A percentile compares a stretch with the other conserved stretches of the same genome.
Evolutionary conservation across 208 protist genomes (phyloP).

Genomic region (Trichomonas gallinae): DNA sequence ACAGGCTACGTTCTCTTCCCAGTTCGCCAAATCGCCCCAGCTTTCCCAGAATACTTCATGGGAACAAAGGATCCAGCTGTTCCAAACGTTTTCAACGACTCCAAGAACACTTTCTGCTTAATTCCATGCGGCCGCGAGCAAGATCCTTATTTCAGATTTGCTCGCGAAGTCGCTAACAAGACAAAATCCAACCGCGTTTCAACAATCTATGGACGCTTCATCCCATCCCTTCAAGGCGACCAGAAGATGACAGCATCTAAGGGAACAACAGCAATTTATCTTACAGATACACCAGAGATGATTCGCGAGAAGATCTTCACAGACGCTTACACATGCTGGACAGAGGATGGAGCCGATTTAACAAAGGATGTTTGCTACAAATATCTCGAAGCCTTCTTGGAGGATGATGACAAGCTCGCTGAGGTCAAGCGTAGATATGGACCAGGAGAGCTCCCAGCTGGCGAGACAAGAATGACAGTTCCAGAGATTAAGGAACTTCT

Average conservation of each 20-base stretch:
- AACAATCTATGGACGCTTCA: constrained; percentile 1
- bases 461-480: not conserved
- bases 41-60: not conserved
- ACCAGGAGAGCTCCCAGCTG: not conserved
- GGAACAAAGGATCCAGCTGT: too few species aligned
- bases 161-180: not conserved
- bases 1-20: not conserved
- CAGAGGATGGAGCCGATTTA: not conserved
- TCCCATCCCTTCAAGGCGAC: not conserved
- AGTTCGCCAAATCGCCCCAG: not conserved
- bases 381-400: not conserved
- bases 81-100: not conserved
- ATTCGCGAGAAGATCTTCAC: constrained; percentile 1
- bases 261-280: not conserved
- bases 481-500: not conserved
- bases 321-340: not conserved
- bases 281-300: not conserved
- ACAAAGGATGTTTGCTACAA: not conserved
- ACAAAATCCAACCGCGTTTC: not conserved
- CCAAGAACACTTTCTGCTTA: not conserved
- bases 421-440: not conserved
- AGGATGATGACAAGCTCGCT: not conserved
- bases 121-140: constrained; percentile 26
- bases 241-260: constrained; percentile 20
- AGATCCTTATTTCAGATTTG: constrained; percentile 23